Evolutionary conservation across 495 filamentous ascomycete species (phyloP).

Genomic region (Chaetomium tenue): DNA sequence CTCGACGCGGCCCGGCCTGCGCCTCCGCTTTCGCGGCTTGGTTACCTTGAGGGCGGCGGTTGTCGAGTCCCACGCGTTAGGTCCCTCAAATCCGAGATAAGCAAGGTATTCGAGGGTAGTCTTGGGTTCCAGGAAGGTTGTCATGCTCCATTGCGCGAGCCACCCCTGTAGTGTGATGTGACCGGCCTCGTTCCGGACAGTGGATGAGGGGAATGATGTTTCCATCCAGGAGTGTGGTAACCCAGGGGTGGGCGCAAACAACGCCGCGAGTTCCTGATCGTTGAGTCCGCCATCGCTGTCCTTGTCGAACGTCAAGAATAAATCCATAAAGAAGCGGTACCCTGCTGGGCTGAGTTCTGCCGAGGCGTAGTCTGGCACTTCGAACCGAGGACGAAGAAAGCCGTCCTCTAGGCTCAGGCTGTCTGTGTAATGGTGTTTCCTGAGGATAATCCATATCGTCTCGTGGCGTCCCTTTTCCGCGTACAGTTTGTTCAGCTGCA

Average conservation of each 20-base stretch:
- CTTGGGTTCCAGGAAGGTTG: conserved; percentile 91
- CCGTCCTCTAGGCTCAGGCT: conserved; percentile 83
- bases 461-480: conserved; percentile 98
- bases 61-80: conserved; percentile 62
- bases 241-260: conserved; percentile 93
- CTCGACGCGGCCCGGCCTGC: conserved; percentile 78
- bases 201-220: conserved; percentile 83
- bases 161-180: conserved; percentile 96
- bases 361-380: conserved; percentile 84
- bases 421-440: conserved; percentile 96
- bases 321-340: conserved; percentile 95
- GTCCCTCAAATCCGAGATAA: conserved; percentile 83
- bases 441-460: conserved; percentile 93
- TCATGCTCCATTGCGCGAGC: conserved; percentile 99
- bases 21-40: conserved; percentile 78
- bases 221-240: conserved; percentile 82
- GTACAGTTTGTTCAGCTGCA: conserved; percentile 90
- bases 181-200: conserved; percentile 91
- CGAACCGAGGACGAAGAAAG: conserved; percentile 92
- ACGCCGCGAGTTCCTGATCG: conserved; percentile 71
- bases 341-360: conserved; percentile 93
- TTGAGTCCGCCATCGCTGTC: conserved; percentile 96
- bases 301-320: conserved; percentile 92
- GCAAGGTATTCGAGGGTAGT: conserved; percentile 94
- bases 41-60: conserved; percentile 87